These are phyloP conservation scores for Fusarium tricinctum DNA, from an alignment of 2,329 filamentous ascomycete species.

Conservation along the genomic window DNA sequence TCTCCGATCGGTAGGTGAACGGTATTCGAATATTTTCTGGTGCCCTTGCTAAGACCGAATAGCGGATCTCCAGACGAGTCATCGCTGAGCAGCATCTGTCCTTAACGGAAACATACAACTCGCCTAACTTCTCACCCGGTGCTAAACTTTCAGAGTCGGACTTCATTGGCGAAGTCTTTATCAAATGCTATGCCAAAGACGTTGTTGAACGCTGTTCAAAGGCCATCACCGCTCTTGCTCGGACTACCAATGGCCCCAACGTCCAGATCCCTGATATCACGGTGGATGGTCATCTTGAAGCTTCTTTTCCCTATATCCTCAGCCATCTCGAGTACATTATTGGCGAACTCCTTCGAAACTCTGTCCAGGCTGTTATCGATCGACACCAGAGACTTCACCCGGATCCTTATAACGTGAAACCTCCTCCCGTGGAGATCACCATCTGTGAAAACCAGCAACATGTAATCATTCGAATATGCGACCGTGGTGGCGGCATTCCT, in stretches of 20 bases:
- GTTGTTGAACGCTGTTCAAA: constrained; percentile 87
- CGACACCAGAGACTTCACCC: constrained; percentile 65
- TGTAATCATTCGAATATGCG: constrained; percentile 95
- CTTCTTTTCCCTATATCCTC: constrained; percentile 95
- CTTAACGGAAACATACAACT: constrained; percentile 93
- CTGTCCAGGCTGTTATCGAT: constrained; percentile 92
- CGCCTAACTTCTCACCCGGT: constrained; percentile 88
- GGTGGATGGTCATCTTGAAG: constrained; percentile 86
- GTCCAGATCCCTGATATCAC: constrained; percentile 83
- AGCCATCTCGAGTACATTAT: constrained; percentile 98
- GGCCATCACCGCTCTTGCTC: constrained; percentile 80
- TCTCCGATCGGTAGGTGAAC: constrained; percentile 80
- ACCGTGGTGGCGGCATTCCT: constrained; percentile 93
- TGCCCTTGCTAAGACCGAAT: background rate
- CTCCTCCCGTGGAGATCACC: constrained; percentile 91
- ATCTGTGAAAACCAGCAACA: constrained; percentile 95
- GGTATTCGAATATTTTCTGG: background rate
- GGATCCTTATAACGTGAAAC: constrained; percentile 54
- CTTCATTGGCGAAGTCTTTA: constrained; percentile 95
- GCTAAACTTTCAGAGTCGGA: constrained; percentile 80
- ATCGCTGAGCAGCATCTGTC: constrained; percentile 98
- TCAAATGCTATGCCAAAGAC: constrained; percentile 91
- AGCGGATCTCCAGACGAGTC: constrained; percentile 94
- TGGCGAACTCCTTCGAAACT: constrained; percentile 94
- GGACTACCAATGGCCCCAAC: constrained; percentile 79